These are phyloP conservation scores for Microbotryum scabiosae DNA, from an alignment of 1,284 basidiomycete species.

Conservation along the genomic window DNA sequence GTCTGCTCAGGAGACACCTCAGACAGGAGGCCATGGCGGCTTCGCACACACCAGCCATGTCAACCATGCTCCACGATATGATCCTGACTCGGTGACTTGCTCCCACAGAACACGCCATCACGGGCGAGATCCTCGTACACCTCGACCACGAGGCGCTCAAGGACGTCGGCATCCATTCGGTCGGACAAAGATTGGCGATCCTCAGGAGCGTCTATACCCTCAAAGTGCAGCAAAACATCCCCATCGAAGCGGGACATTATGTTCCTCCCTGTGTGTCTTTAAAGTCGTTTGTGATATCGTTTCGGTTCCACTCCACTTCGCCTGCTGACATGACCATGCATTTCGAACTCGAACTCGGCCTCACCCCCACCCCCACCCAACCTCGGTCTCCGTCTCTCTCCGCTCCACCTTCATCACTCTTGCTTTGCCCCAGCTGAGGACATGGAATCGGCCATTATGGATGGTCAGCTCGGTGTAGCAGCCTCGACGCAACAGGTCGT, in stretches of 20 bases:
- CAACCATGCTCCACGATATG: not conserved
- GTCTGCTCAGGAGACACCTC: too few relatives aligned
- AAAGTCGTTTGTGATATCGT: not conserved
- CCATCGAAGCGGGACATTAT: conserved; percentile 77
- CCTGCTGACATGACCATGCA: too few relatives aligned
- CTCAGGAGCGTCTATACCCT: conserved; percentile 80
- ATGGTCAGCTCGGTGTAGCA: conserved; percentile 1
- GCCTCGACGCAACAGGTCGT: conserved; percentile 24
- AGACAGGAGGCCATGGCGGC: too few relatives aligned
- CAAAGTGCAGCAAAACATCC: conserved; percentile 71
- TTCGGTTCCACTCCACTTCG: not conserved
- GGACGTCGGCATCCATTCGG: conserved; percentile 69
- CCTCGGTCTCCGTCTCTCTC: too few relatives aligned
- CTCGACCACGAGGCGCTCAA: conserved; percentile 73
- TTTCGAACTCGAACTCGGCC: not conserved
- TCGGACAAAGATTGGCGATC: conserved; percentile 75
- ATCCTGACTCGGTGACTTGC: not conserved
- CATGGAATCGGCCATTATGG: conserved; percentile 22
- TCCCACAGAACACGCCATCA: conserved; percentile 70
- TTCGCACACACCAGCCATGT: not conserved
- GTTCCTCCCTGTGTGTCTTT: conserved; percentile 70
- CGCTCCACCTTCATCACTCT: too few relatives aligned
- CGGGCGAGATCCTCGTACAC: conserved; percentile 74
- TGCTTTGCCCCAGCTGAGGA: conserved; percentile 28
- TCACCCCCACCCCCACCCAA: not conserved